A percentile compares a stretch with the other conserved stretches of the same genome.
These are phyloP conservation scores for Hypomontagnella submonticulosa DNA, from an alignment of 495 filamentous ascomycete genomes.

Conservation along the genomic window DNA sequence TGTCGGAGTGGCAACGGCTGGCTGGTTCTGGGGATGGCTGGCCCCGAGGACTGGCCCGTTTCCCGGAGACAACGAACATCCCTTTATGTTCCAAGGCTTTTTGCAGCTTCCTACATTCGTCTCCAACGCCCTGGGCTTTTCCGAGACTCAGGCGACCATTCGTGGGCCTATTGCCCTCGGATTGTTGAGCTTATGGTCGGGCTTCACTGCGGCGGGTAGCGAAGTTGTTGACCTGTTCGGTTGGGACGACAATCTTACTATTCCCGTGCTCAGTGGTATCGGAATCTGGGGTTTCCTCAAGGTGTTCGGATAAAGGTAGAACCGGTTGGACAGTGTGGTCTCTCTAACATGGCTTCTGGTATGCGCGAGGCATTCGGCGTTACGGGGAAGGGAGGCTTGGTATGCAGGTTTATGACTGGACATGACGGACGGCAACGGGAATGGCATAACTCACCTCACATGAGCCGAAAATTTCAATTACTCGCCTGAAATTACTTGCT, in stretches of 20 bases:
- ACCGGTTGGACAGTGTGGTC: conserved; percentile 21
- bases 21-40: conserved; percentile 86
- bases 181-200: conserved; percentile 86
- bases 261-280: conserved; percentile 88
- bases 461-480: conserved; percentile 21
- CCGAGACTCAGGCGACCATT: conserved; percentile 59
- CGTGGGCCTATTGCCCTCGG: conserved; percentile 81
- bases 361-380: conserved; percentile 32
- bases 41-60: conserved; percentile 75
- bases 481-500: conserved; percentile 14
- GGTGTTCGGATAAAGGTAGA: conserved; percentile 73
- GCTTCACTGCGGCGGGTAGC: conserved; percentile 84
- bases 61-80: conserved; percentile 68
- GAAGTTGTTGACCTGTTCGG: conserved; percentile 92
- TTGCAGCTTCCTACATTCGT: conserved; percentile 70
- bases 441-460: conserved; percentile 29
- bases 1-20: conserved; percentile 83
- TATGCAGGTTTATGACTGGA: conserved; percentile 37
- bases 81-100: conserved; percentile 84
- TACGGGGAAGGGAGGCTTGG: conserved; percentile 11
- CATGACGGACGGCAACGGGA: conserved; percentile 16
- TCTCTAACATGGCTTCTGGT: conserved; percentile 18
- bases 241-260: conserved; percentile 97
- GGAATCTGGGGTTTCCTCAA: conserved; percentile 96
- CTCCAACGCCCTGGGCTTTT: conserved; percentile 62